These are phyloP conservation scores for Botrytis deweyae DNA, from an alignment of 2,329 filamentous ascomycete genomes.

Conservation along the genomic window DNA sequence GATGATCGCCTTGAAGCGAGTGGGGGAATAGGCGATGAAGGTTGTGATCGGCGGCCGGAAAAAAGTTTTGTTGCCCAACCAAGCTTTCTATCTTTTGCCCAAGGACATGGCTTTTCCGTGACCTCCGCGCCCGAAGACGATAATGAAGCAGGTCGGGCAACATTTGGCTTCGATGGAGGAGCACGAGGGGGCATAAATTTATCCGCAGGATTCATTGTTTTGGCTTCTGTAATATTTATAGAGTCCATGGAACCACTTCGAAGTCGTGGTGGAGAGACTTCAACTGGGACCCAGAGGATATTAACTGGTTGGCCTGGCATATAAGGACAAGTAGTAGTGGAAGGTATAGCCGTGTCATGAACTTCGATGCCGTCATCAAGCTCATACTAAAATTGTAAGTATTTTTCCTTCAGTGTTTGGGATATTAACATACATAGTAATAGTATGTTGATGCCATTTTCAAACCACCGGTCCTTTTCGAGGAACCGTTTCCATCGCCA, in stretches of 20 bases:
- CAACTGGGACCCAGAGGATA: slow-evolving; percentile 74
- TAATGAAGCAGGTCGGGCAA: slow-evolving; percentile 37
- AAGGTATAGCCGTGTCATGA: slow-evolving; percentile 69
- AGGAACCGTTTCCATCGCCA: slow-evolving; percentile 53
- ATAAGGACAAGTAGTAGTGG: slow-evolving; percentile 78
- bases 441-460: slow-evolving; percentile 94
- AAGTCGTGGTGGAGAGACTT: slow-evolving; percentile 56
- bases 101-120: not conserved
- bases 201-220: slow-evolving; percentile 75
- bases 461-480: slow-evolving; percentile 71
- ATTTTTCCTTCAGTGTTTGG: slow-evolving; percentile 34
- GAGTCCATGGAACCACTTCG: slow-evolving; percentile 67
- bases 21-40: slow-evolving; percentile 40
- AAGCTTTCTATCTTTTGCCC: slow-evolving; percentile 23
- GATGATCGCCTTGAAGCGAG: slow-evolving; percentile 4
- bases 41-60: slow-evolving; percentile 13
- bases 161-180: slow-evolving; percentile 50
- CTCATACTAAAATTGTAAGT: slow-evolving; percentile 64
- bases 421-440: slow-evolving; percentile 73
- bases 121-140: not conserved
- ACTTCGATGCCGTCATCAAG: slow-evolving; percentile 75
- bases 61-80: slow-evolving; percentile 21
- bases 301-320: slow-evolving; percentile 88
- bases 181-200: slow-evolving; percentile 71
- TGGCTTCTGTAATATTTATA: slow-evolving; percentile 56